phyloP scores from a whole-genome alignment of 73 alveolate species.

The Paramecium octaurelia region DNA sequence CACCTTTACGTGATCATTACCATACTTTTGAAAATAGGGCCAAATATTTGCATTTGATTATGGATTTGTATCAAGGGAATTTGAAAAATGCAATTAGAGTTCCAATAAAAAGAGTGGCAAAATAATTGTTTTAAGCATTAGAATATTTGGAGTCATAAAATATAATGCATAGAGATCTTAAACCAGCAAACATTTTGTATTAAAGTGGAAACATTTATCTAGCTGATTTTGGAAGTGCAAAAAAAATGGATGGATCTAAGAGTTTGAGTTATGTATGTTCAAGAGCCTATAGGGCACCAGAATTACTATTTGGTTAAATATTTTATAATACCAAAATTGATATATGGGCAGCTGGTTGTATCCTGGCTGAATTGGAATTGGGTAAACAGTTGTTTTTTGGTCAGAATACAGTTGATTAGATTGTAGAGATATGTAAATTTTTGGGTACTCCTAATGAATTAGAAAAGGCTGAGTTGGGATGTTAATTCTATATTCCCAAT shows the following conservation, averaged over 20 bases:
- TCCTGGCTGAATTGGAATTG: slow-evolving; percentile 27
- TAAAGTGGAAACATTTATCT: slow-evolving; percentile 31
- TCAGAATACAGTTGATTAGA: slow-evolving; percentile 67
- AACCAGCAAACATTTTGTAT: slow-evolving; percentile 50
- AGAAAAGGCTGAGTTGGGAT: not conserved
- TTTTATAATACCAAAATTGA: slow-evolving; percentile 76
- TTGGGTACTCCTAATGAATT: slow-evolving; percentile 54
- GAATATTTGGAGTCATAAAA: slow-evolving; percentile 1
- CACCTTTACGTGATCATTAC: not conserved
- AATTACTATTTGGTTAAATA: slow-evolving; percentile 70
- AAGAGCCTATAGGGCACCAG: slow-evolving; percentile 79
- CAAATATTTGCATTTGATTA: not conserved
- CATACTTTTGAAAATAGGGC: not conserved
- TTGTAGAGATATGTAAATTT: slow-evolving; percentile 64
- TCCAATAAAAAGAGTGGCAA: not conserved
- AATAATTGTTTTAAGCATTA: slow-evolving; percentile 15
- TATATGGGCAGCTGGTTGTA: slow-evolving; percentile 84
- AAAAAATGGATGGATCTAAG: slow-evolving; percentile 39
- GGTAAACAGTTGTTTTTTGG: slow-evolving; percentile 74
- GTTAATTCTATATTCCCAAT: not conserved
- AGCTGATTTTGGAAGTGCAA: slow-evolving; percentile 58
- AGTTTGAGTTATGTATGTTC: slow-evolving; percentile 63
- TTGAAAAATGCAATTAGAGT: not conserved
- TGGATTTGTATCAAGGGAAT: slow-evolving; percentile 20
- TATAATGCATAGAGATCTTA: slow-evolving; percentile 55